phyloP scores from a whole-genome alignment of 768 basidiomycete genomes.

The Strobilomyces echinocephalus region DNA sequence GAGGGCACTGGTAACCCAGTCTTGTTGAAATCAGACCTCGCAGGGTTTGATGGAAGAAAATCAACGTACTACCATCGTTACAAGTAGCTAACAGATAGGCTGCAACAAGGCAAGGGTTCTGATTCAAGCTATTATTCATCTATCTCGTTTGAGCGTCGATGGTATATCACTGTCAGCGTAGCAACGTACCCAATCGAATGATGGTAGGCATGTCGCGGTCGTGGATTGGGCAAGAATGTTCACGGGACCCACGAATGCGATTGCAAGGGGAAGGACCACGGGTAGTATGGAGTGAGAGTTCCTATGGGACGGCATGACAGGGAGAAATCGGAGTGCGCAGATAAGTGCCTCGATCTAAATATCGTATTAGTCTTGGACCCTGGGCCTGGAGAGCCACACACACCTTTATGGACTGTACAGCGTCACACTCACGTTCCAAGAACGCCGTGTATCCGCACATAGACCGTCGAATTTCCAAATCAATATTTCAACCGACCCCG shows the following conservation, averaged over 20 bases:
- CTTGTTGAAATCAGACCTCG: slow-evolving; percentile 24
- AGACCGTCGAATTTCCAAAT: too few species aligned
- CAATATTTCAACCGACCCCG: too few species aligned
- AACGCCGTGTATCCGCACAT: too few species aligned
- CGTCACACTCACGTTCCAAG: too few species aligned
- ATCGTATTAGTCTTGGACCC: too few species aligned
- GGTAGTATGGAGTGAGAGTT: slow-evolving; percentile 9
- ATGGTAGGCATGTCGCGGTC: slow-evolving; percentile 15
- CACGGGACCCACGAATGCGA: slow-evolving; percentile 14
- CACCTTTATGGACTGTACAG: too few species aligned
- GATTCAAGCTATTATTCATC: slow-evolving; percentile 40
- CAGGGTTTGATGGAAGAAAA: slow-evolving; percentile 4
- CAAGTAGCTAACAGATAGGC: slow-evolving; percentile 42
- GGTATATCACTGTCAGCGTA: too few species aligned
- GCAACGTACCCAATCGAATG: slow-evolving; percentile 27
- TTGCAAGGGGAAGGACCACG: slow-evolving; percentile 10
- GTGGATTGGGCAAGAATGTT: slow-evolving; percentile 22
- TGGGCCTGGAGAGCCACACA: too few species aligned
- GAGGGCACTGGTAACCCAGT: slow-evolving; percentile 35
- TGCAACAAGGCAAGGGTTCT: slow-evolving; percentile 44
- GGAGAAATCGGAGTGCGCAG: too few species aligned
- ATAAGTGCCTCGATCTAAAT: too few species aligned
- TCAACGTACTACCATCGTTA: slow-evolving; percentile 36
- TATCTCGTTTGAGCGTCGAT: slow-evolving; percentile 2
- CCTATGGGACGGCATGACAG: slow-evolving; percentile 4